Evolutionary conservation across 2,329 filamentous ascomycete genomes (phyloP).

Genomic region (Xylaria sp.): DNA sequence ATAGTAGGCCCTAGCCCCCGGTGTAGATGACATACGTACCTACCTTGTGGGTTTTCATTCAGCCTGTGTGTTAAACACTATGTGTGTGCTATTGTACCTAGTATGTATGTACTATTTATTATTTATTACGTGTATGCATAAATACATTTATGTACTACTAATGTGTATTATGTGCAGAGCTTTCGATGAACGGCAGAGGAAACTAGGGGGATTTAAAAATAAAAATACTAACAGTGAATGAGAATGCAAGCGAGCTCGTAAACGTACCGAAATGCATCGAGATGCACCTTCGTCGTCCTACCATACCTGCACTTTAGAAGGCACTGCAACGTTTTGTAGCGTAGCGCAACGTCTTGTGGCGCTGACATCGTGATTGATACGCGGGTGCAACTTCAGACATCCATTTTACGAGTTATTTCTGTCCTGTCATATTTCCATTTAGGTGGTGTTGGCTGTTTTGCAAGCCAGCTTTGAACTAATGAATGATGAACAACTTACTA

Average conservation of each 20-base stretch:
- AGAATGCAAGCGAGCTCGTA: slow-evolving; percentile 24
- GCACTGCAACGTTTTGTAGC: slow-evolving; percentile 1
- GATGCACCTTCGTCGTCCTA: background rate
- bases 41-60: slow-evolving; percentile 10
- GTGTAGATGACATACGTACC: background rate
- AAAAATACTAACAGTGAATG: slow-evolving; percentile 15
- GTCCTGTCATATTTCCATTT: background rate
- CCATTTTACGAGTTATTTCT: background rate
- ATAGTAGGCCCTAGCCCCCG: background rate
- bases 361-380: slow-evolving; percentile 1
- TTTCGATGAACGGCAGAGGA: background rate
- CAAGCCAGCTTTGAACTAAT: background rate
- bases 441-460: background rate
- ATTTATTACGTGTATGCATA: too few relatives aligned
- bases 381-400: background rate
- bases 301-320: slow-evolving; percentile 13
- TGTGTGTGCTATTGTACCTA: background rate
- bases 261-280: background rate
- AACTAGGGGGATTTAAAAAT: background rate
- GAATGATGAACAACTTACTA: background rate
- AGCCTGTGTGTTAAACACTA: slow-evolving; percentile 2
- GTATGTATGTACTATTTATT: background rate
- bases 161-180: slow-evolving; percentile 6
- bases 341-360: background rate
- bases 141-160: too few relatives aligned